Percentiles rank a stretch among this genome's conserved stretches.
Conservation (phyloP, 148 eudicot species). For the Mesembryanthemum crystallinum region DNA sequence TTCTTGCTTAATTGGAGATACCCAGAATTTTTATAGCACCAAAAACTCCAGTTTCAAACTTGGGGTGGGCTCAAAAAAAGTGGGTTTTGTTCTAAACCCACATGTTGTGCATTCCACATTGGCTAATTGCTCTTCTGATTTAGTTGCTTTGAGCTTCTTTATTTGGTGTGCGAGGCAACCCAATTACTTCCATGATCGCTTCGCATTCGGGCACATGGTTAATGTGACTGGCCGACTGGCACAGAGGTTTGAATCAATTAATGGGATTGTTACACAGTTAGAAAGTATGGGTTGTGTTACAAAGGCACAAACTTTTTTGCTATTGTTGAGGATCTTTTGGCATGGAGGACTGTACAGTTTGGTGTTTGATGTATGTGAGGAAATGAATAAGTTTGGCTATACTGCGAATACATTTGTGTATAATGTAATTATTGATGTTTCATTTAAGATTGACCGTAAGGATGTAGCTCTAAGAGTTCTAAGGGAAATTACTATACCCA, state of each 20-base stretch:
- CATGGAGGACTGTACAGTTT: conserved; percentile 34
- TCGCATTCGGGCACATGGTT: conserved; percentile 36
- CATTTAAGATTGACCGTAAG: conserved; percentile 32
- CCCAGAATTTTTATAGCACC: conserved; percentile 13
- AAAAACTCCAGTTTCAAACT: background rate
- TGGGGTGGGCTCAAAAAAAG: background rate
- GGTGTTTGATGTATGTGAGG: conserved; percentile 42
- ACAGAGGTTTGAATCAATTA: conserved; percentile 24
- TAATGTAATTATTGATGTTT: conserved; percentile 46
- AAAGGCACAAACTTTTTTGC: conserved; percentile 47
- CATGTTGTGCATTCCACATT: conserved; percentile 40
- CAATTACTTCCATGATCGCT: conserved; percentile 42
- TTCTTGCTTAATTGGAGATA: conserved; percentile 4
- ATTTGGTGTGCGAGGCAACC: conserved; percentile 55
- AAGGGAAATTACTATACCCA: conserved; percentile 28
- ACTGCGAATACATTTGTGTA: conserved; percentile 39
- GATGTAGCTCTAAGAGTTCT: conserved; percentile 37
- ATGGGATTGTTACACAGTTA: conserved; percentile 28
- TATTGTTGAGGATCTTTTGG: conserved; percentile 51
- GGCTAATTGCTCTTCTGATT: conserved; percentile 45
- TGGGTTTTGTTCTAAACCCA: conserved; percentile 22
- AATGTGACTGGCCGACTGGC: conserved; percentile 33
- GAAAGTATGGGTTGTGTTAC: conserved; percentile 33
- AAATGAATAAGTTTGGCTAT: conserved; percentile 38
- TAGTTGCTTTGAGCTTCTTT: conserved; percentile 44